phyloP scores from a whole-genome alignment of 345 rosid species.

The Erodium maritimum region DNA sequence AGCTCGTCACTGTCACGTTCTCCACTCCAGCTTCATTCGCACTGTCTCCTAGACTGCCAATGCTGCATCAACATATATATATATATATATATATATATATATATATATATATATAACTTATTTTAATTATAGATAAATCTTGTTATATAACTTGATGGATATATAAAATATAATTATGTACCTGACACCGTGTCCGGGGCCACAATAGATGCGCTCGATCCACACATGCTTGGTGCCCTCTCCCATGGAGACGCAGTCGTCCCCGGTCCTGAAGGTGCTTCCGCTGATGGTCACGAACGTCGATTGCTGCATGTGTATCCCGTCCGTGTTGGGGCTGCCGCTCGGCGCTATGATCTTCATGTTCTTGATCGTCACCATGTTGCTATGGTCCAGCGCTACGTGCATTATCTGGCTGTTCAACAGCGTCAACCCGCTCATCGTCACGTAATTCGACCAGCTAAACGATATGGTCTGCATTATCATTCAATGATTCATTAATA shows the following conservation, averaged over 20 bases:
- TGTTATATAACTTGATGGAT: too few relatives aligned
- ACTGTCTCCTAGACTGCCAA: constrained; percentile 33
- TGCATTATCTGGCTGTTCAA: constrained; percentile 61
- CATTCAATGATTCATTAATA: neutral
- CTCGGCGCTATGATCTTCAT: constrained; percentile 36
- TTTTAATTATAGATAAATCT: too few relatives aligned
- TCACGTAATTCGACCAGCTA: constrained; percentile 37
- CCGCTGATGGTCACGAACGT: constrained; percentile 35
- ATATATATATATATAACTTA: too few relatives aligned
- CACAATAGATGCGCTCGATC: constrained; percentile 52
- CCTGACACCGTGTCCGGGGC: constrained; percentile 80
- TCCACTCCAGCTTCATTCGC: constrained; percentile 25
- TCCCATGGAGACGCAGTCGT: constrained; percentile 83
- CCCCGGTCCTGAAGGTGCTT: constrained; percentile 63
- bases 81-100: too few relatives aligned
- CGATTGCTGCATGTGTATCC: constrained; percentile 55
- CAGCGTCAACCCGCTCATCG: constrained; percentile 40
- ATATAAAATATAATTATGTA: too few relatives aligned
- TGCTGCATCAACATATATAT: constrained; percentile 20
- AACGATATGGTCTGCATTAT: constrained; percentile 37
- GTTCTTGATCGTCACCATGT: constrained; percentile 37
- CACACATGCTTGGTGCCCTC: constrained; percentile 38
- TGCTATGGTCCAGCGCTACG: constrained; percentile 37
- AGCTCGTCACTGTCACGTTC: constrained; percentile 26
- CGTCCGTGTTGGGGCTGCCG: constrained; percentile 73